Evolutionary conservation across 1,284 basidiomycete species (phyloP).

Genomic region (Heterobasidion parviporum): DNA sequence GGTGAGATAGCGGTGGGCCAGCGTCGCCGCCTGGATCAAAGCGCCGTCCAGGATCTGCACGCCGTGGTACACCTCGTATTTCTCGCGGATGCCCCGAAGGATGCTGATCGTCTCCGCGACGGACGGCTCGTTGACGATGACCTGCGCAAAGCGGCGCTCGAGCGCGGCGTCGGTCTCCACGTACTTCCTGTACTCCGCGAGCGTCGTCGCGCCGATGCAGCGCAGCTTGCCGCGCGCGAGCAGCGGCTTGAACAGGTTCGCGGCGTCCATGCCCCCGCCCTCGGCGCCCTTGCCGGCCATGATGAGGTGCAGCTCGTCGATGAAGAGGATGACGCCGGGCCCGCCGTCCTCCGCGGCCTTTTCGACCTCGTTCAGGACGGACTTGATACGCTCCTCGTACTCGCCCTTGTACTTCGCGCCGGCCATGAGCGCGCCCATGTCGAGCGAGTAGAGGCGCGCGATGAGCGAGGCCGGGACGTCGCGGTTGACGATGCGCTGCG

Average conservation of each 20-base stretch:
- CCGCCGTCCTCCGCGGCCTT: slow-evolving; percentile 79
- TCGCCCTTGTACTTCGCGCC: slow-evolving; percentile 96
- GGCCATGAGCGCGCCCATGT: slow-evolving; percentile 95
- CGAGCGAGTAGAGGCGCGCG: slow-evolving; percentile 78
- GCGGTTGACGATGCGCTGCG: slow-evolving; percentile 91
- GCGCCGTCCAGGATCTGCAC: slow-evolving; percentile 88
- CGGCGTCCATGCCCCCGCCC: slow-evolving; percentile 79
- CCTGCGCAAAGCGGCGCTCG: slow-evolving; percentile 92
- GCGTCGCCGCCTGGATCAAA: slow-evolving; percentile 83
- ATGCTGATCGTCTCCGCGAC: slow-evolving; percentile 93
- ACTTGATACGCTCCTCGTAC: slow-evolving; percentile 96
- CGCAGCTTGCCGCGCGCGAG: slow-evolving; percentile 87
- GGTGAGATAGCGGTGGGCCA: slow-evolving; percentile 93
- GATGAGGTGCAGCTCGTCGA: slow-evolving; percentile 91
- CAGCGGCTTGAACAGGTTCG: slow-evolving; percentile 86
- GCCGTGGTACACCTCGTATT: slow-evolving; percentile 80
- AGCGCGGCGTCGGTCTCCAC: slow-evolving; percentile 95
- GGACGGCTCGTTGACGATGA: slow-evolving; percentile 86
- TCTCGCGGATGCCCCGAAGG: slow-evolving; percentile 84
- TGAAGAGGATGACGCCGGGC: slow-evolving; percentile 83
- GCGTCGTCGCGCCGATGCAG: slow-evolving; percentile 90
- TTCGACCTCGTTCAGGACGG: slow-evolving; percentile 90
- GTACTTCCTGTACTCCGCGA: slow-evolving; percentile 91
- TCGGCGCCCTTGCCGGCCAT: slow-evolving; percentile 78
- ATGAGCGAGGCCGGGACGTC: slow-evolving; percentile 90